Conservation (phyloP, 139 green algal species). For the Chloropicon primus region DNA sequence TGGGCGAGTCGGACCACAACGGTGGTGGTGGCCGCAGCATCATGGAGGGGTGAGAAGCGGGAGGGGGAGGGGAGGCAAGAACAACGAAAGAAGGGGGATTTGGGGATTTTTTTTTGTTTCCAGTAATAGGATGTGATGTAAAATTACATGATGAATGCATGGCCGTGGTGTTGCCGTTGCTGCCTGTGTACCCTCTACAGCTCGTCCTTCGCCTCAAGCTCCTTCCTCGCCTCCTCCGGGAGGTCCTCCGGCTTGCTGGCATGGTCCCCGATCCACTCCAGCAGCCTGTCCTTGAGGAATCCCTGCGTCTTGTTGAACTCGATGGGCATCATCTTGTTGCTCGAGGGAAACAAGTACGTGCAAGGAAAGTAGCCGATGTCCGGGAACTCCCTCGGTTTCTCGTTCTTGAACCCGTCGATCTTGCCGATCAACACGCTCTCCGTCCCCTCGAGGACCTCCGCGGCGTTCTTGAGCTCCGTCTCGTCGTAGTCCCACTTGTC, state of each 20-base stretch:
- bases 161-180: neutral
- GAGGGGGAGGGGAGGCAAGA: neutral
- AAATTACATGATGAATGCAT: neutral
- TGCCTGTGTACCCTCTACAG: neutral
- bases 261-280: conserved; percentile 2
- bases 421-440: neutral
- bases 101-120: too few relatives aligned
- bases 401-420: conserved; percentile 16
- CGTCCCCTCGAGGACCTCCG: conserved; percentile 1
- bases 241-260: neutral
- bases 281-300: neutral
- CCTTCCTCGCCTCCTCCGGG: neutral
- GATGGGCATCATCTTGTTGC: conserved; percentile 7
- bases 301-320: conserved; percentile 11
- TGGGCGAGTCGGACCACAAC: neutral
- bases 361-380: conserved; percentile 16
- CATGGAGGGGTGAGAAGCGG: neutral
- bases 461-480: neutral
- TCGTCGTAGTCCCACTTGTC: conserved; percentile 10
- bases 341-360: conserved; percentile 9
- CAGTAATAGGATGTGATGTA: too few relatives aligned
- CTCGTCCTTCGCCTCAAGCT: neutral
- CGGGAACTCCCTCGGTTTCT: conserved; percentile 9
- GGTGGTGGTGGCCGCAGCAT: too few relatives aligned
- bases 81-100: neutral